These are phyloP conservation scores for Dryas drummondii DNA, from an alignment of 306 rosid species.

Conservation along the genomic window DNA sequence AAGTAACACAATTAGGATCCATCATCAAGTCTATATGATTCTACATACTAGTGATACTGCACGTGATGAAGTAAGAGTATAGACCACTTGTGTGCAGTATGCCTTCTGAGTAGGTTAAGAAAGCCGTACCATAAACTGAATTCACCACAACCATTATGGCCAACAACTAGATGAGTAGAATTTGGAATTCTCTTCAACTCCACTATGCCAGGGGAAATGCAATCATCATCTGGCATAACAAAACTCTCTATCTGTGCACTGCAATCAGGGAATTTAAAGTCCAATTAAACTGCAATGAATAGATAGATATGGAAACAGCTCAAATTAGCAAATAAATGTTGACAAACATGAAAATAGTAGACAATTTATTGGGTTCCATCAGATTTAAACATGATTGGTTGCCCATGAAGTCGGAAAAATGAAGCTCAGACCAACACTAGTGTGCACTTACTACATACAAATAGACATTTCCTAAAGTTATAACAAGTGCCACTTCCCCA, in stretches of 20 bases:
- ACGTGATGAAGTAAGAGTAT: not conserved
- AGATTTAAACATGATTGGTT: not conserved
- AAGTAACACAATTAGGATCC: not conserved
- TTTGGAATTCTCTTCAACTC: conserved; percentile 73
- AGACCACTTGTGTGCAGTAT: not conserved
- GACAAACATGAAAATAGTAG: not conserved
- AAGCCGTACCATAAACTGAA: conserved; percentile 79
- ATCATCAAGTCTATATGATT: not conserved
- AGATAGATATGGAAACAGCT: conserved; percentile 3
- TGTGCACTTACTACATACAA: not conserved
- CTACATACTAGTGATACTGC: not conserved
- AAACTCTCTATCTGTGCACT: conserved; percentile 54
- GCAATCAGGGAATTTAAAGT: conserved; percentile 37
- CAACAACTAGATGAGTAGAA: conserved; percentile 62
- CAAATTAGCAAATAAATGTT: not conserved
- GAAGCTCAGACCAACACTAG: not conserved
- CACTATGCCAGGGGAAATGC: conserved; percentile 66
- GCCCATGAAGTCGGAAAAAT: not conserved
- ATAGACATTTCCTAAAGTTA: not conserved
- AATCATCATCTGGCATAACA: conserved; percentile 51
- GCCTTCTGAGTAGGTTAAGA: not conserved
- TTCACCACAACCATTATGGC: conserved; percentile 61
- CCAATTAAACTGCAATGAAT: conserved; percentile 14
- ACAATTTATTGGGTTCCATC: not conserved
- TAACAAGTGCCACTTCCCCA: not conserved